phyloP scores from a whole-genome alignment of 176 grass and related monocot species.

The Puccinellia tenuiflora region DNA sequence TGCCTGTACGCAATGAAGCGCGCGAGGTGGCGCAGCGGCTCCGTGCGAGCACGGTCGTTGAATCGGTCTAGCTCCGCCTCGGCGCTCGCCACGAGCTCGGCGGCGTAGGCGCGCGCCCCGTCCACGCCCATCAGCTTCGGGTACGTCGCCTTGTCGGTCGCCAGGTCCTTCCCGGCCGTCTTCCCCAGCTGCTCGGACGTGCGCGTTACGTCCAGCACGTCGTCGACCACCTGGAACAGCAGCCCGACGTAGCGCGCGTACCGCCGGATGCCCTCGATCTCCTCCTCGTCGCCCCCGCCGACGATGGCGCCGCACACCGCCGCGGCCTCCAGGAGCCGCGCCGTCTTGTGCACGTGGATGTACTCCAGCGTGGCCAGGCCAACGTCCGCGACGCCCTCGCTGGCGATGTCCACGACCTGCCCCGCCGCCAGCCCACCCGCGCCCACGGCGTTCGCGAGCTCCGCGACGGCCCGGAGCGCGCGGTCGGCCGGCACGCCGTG shows the following conservation, averaged over 20 bases:
- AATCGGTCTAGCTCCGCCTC: conserved; percentile 5
- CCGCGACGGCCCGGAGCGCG: background rate
- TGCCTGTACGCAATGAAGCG: background rate
- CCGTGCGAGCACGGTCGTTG: background rate
- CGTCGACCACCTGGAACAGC: conserved; percentile 2
- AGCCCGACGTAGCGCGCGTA: background rate
- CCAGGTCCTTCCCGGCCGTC: background rate
- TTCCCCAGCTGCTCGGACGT: conserved; percentile 7
- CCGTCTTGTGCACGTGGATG: conserved; percentile 9
- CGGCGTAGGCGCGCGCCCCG: conserved; percentile 1
- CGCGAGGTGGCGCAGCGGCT: background rate
- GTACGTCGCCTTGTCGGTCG: background rate
- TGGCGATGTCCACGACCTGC: background rate
- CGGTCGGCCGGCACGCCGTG: conserved; percentile 1
- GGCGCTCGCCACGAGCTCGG: background rate
- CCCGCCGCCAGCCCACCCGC: background rate
- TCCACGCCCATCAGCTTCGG: conserved; percentile 12
- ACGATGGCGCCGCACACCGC: conserved; percentile 7
- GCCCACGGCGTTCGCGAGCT: background rate
- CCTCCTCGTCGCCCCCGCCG: background rate
- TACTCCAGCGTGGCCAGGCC: conserved; percentile 2
- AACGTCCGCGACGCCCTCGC: background rate
- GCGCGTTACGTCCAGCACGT: conserved; percentile 6
- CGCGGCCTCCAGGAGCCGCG: background rate
- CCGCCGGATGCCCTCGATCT: background rate